Conservation (phyloP, 2,329 filamentous ascomycete genomes). For the Hypoxylon sp. region DNA sequence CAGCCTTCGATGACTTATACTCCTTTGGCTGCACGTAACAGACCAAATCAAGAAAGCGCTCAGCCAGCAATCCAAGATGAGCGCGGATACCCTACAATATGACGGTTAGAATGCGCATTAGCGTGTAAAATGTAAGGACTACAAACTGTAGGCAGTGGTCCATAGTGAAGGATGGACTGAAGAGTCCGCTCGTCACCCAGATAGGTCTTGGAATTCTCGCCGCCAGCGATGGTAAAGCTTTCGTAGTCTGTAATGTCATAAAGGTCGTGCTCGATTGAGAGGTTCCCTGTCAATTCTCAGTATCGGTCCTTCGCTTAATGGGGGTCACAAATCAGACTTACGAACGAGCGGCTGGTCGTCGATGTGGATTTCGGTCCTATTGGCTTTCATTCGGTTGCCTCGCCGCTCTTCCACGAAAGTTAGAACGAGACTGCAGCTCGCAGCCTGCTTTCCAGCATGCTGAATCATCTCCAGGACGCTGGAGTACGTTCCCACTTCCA, state of each 20-base stretch:
- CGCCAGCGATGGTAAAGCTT: slow-evolving; percentile 64
- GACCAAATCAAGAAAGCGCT: slow-evolving; percentile 66
- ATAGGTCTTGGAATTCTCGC: slow-evolving; percentile 33
- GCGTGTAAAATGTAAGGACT: background rate
- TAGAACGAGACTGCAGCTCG: slow-evolving; percentile 67
- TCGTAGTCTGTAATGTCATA: slow-evolving; percentile 65
- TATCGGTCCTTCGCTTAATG: background rate
- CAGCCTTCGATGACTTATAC: slow-evolving; percentile 62
- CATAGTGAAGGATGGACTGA: slow-evolving; percentile 58
- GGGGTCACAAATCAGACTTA: slow-evolving; percentile 51
- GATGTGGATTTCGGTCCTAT: slow-evolving; percentile 56
- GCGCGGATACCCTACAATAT: slow-evolving; percentile 60
- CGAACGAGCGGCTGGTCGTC: slow-evolving; percentile 62
- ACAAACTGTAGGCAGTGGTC: slow-evolving; percentile 65
- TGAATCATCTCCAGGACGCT: slow-evolving; percentile 63
- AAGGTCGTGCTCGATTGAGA: slow-evolving; percentile 46
- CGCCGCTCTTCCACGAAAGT: slow-evolving; percentile 65
- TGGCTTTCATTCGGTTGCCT: slow-evolving; percentile 59
- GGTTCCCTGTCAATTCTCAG: slow-evolving; percentile 24
- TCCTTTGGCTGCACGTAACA: slow-evolving; percentile 62
- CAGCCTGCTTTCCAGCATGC: slow-evolving; percentile 60
- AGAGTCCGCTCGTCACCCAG: background rate
- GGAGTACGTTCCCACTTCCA: slow-evolving; percentile 64
- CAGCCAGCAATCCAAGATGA: slow-evolving; percentile 63
- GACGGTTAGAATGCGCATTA: background rate